phyloP scores from a whole-genome alignment of 2,329 filamentous ascomycete genomes.

The Diaporthe citriasiana region DNA sequence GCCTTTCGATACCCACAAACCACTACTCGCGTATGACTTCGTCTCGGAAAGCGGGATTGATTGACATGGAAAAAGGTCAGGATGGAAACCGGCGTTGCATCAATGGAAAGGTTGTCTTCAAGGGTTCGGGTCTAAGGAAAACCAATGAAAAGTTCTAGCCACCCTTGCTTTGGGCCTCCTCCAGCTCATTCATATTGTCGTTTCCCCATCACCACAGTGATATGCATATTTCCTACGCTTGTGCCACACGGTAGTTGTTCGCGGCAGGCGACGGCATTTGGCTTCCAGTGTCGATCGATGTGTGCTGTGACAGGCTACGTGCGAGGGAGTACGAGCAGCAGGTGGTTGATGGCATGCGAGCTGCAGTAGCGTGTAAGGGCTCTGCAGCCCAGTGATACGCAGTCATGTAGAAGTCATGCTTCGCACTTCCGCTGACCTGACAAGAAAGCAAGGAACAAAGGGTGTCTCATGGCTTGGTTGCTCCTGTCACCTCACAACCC shows the following conservation, averaged over 20 bases:
- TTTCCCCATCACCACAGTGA: constrained; percentile 7
- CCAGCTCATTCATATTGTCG: constrained; percentile 7
- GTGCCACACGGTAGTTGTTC: neutral
- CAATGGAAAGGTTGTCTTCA: constrained; percentile 43
- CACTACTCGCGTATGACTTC: constrained; percentile 29
- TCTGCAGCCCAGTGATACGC: constrained; percentile 25
- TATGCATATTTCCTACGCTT: neutral
- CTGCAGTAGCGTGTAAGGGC: constrained; percentile 22
- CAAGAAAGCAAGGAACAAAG: neutral
- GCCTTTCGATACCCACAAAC: constrained; percentile 19
- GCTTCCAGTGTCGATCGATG: neutral
- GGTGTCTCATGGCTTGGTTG: constrained; percentile 11
- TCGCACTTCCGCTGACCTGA: neutral
- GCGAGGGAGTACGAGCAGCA: neutral
- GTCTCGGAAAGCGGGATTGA: constrained; percentile 29
- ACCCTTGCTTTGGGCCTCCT: constrained; percentile 39
- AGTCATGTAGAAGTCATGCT: neutral
- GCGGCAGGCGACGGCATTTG: constrained; percentile 14
- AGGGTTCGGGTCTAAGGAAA: constrained; percentile 41
- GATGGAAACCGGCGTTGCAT: constrained; percentile 41
- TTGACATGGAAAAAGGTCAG: constrained; percentile 39
- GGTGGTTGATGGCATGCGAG: constrained; percentile 8
- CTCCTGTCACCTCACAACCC: neutral
- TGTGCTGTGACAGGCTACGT: neutral
- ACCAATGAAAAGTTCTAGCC: constrained; percentile 42